Base-by-base conservation (phyloP, 2,329 filamentous ascomycete species). In the Epicoccum sorghinum region DNA sequence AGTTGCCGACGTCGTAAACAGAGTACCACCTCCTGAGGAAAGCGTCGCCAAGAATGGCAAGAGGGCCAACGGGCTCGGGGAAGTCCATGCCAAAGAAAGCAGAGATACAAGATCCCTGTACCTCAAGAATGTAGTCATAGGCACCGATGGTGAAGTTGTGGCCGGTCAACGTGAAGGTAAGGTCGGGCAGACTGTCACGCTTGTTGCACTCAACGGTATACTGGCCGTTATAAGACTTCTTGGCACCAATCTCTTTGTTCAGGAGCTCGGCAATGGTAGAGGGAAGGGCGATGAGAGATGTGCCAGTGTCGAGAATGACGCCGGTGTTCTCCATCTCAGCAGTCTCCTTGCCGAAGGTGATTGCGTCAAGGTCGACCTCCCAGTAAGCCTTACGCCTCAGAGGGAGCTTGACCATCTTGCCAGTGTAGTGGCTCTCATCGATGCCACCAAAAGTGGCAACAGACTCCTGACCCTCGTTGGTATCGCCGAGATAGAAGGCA, bases 371-470 rank as follows among this genome's bases (percentile, higher is more conserved):
- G 71, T 98, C 93, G 51, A 99, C 93, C 84, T 99, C 95, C 95
- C 95, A 99, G 86, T 99, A 99, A 44, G 95, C 95, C 89, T 98
- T 98, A 76, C 95, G 91, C 77, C 95, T 91, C 67, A 99, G 86
- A 50, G 95, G 95, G 66, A 99, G 91, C 77, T 92, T 96, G 75
- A 88, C 90, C 70, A 99, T 85, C 78, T 98, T 88, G 71, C 95
- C 95, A 35, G 83, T 87, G 78, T 85, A 89, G 82, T 95, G 91
- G 73, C 82, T 80, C 80, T 91, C 81, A 77, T 98, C 88, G 58
- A 96, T 79, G 64, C 93, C 93, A 76, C 93, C 93, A 65, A 99
- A 99, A 64, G 88, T 87, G 57, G 88, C 93, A 80, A 93, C 93
- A 37, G 93, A 97, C 75, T 90, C 85, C 55, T 88, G 84, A 45